A percentile compares a stretch with the other conserved stretches of the same genome.
These are phyloP conservation scores for Blepharisma undulans DNA, from an alignment of 169 alveolate species.

Conservation along the genomic window DNA sequence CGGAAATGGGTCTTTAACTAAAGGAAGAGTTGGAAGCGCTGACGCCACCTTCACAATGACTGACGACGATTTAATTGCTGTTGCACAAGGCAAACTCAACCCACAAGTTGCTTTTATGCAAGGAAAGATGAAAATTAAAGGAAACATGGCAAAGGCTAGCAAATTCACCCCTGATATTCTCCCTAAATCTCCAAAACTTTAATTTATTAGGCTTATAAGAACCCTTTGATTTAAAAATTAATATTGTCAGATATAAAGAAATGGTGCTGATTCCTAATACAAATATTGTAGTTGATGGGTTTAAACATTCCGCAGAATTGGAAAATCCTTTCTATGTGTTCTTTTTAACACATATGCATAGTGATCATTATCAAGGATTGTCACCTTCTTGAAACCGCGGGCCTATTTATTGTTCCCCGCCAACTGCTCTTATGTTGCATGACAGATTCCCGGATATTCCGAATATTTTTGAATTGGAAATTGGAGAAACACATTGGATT, in stretches of 20 bases:
- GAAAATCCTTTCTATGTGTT: constrained; percentile 58
- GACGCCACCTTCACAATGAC: constrained; percentile 85
- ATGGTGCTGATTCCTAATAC: constrained; percentile 69
- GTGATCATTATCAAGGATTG: constrained; percentile 58
- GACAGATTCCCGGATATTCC: constrained; percentile 45
- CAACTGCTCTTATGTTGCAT: constrained; percentile 41
- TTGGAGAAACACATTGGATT: constrained; percentile 41
- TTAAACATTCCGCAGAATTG: constrained; percentile 48
- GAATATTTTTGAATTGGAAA: constrained; percentile 35
- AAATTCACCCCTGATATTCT: constrained; percentile 89
- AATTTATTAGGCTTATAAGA: constrained; percentile 13
- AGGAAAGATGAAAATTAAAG: constrained; percentile 91
- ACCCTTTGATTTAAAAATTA: not conserved
- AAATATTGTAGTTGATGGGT: constrained; percentile 75
- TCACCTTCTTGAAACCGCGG: constrained; percentile 52
- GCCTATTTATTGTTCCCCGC: constrained; percentile 48
- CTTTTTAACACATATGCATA: constrained; percentile 75
- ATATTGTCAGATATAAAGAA: not conserved
- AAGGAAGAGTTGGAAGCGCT: constrained; percentile 68
- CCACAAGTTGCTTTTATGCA: constrained; percentile 91
- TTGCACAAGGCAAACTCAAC: constrained; percentile 82
- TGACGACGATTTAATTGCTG: constrained; percentile 83
- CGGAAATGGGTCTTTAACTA: constrained; percentile 67
- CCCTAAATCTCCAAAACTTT: constrained; percentile 68
- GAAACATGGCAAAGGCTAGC: constrained; percentile 90